Evolutionary conservation across 768 basidiomycete genomes (phyloP).

Genomic region (Cystofilobasidium ferigula): DNA sequence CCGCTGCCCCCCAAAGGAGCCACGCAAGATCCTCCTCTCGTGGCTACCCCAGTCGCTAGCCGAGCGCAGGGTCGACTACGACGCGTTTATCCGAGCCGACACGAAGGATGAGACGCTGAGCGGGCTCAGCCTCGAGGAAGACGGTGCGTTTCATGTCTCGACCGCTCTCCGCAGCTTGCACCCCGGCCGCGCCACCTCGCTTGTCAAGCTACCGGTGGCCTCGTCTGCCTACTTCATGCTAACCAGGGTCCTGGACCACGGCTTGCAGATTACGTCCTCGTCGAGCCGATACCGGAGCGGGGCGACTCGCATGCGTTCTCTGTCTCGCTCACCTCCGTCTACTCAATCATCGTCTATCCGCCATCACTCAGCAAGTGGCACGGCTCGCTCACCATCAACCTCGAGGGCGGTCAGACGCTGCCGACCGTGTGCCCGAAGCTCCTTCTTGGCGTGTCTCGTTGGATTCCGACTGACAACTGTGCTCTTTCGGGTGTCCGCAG

Average conservation of each 20-base stretch:
- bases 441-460: background rate
- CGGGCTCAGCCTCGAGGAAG: background rate
- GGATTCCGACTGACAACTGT: background rate
- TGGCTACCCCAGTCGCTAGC: constrained; percentile 24
- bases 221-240: too few species aligned
- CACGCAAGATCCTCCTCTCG: constrained; percentile 8
- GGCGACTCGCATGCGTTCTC: constrained; percentile 65
- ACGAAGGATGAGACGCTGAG: background rate
- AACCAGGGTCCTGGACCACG: background rate
- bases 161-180: background rate
- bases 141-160: background rate
- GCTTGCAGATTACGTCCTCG: constrained; percentile 28
- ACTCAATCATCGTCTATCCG: constrained; percentile 73
- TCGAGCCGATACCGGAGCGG: constrained; percentile 25
- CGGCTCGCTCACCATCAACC: constrained; percentile 20
- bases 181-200: background rate
- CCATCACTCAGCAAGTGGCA: constrained; percentile 40
- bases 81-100: constrained; percentile 21
- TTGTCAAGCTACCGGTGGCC: too few species aligned
- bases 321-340: constrained; percentile 78
- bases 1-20: background rate
- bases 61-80: constrained; percentile 15
- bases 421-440: too few species aligned
- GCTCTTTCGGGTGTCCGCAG: constrained; percentile 50
- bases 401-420: constrained; percentile 22